Conservation (phyloP, 345 rosid species). For the Pistacia vera region DNA sequence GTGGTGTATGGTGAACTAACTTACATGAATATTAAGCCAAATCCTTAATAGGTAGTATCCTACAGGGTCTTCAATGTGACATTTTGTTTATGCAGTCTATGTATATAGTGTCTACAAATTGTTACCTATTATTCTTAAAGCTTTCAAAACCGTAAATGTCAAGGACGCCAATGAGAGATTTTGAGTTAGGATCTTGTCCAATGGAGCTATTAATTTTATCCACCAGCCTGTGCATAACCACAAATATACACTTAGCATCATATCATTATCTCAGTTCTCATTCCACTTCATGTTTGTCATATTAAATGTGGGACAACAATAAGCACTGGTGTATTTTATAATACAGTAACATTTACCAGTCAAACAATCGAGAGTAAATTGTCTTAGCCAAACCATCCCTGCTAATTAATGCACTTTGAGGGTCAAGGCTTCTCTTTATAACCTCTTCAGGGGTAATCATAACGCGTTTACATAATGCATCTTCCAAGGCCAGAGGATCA, state of each 20-base stretch:
- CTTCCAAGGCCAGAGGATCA: conserved; percentile 74
- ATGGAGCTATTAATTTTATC: conserved; percentile 80
- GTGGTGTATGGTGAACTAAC: conserved; percentile 21
- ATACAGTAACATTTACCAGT: conserved; percentile 53
- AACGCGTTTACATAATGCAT: conserved; percentile 92
- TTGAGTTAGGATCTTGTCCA: conserved; percentile 89
- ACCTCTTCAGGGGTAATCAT: conserved; percentile 98
- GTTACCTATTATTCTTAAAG: conserved; percentile 84
- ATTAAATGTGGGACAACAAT: not conserved
- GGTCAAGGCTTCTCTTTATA: conserved; percentile 88
- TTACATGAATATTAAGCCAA: not conserved
- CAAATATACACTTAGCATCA: conserved; percentile 7
- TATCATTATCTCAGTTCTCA: not conserved
- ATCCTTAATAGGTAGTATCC: not conserved
- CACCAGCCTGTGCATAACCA: conserved; percentile 70
- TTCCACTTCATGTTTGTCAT: conserved; percentile 8
- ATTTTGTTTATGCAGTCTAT: not conserved
- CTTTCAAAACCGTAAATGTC: conserved; percentile 97
- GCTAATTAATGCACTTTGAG: conserved; percentile 79
- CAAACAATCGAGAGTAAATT: conserved; percentile 81
- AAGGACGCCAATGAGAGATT: conserved; percentile 84
- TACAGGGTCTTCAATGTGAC: not conserved
- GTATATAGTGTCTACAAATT: not conserved
- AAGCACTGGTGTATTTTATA: not conserved
- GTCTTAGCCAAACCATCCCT: conserved; percentile 97